Base-by-base conservation (phyloP, 148 eudicot genomes). In the Silene conica region DNA sequence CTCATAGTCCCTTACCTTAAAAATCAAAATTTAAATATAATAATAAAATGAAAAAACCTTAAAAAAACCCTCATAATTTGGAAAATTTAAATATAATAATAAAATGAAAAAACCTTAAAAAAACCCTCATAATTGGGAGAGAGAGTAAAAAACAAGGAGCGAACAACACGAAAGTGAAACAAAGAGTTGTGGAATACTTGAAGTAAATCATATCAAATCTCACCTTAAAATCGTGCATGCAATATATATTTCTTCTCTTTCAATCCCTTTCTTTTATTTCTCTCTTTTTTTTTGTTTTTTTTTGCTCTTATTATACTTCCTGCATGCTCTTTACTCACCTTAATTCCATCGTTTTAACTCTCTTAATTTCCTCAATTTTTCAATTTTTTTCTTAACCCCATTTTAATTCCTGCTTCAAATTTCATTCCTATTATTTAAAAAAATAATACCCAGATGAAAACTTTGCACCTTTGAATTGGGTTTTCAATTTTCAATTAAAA, bases 141-240 rank as follows among this genome's bases (percentile, higher is more conserved):
- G 5, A 38, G 70, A 70, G 5, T 23, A 13, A 52, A 55, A 21
- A 68, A 12, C 50, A 67, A 67, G 20, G 20, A 20, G 22, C 74
- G 0, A 34, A 69, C 43, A 38, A 38, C 43, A 38, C 43, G 8
- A 6, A 63, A 63, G 66, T 50, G 63, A 46, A 71, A 67, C 26
- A 54, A 59, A 60, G 69, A 67, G 80, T 76, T 85, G 78, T 77
- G 82, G 71, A 75, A 72, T 74, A 74, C 86, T 80, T 85, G 6
- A 85, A 80, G 85, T 45, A 38, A n/a, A n/a, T n/a, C 1, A 38
- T 38, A 72, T 67, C 54, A 41, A 64, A 23, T 60, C 26, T 20
- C 31, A 34, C 19, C 69, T 41, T 5, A 62, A 14, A 19, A 67
- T 85, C 86, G 84, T 85, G 88, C 88, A 85, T 83, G 88, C 88